These are phyloP conservation scores for Saccharomyces hybrid DNA, from an alignment of 1,139 yeast species.

Conservation along the genomic window DNA sequence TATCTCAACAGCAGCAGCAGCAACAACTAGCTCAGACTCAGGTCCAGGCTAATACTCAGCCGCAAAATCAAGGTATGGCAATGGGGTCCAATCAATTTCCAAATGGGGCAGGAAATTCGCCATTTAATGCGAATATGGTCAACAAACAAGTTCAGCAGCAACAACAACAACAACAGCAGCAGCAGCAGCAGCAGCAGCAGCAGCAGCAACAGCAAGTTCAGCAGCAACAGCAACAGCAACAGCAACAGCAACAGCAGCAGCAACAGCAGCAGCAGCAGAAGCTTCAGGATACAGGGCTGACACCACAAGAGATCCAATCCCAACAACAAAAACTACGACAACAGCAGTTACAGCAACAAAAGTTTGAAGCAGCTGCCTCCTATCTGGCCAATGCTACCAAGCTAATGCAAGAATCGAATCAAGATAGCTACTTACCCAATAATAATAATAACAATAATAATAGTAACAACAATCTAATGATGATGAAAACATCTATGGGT, in stretches of 20 bases:
- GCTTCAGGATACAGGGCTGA: constrained; percentile 30
- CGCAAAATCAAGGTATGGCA: constrained; percentile 33
- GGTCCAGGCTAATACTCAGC: constrained; percentile 37
- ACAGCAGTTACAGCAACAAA: constrained; percentile 33
- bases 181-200: too few relatives aligned
- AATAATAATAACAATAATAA: constrained; percentile 12
- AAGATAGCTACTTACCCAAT: constrained; percentile 6
- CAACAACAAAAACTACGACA: constrained; percentile 35
- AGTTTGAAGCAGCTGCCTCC: constrained; percentile 27
- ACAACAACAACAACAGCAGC: too few relatives aligned
- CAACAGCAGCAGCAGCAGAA: constrained; percentile 36
- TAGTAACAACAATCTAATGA: constrained; percentile 14
- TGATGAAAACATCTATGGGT: not conserved
- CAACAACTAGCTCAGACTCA: not conserved
- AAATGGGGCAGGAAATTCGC: not conserved
- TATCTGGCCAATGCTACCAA: constrained; percentile 27
- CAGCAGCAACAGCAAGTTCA: too few relatives aligned
- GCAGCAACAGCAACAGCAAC: too few relatives aligned
- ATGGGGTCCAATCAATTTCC: not conserved
- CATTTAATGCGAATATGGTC: not conserved
- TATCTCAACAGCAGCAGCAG: constrained; percentile 7
- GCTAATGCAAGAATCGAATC: constrained; percentile 22
- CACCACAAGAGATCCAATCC: constrained; percentile 31
- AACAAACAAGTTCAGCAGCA: constrained; percentile 11
- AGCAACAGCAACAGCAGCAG: too few relatives aligned